Percentiles rank a stretch among this genome's conserved stretches.
These are phyloP conservation scores for Echinosophora koreensis DNA, from an alignment of 306 rosid species.

Conservation along the genomic window DNA sequence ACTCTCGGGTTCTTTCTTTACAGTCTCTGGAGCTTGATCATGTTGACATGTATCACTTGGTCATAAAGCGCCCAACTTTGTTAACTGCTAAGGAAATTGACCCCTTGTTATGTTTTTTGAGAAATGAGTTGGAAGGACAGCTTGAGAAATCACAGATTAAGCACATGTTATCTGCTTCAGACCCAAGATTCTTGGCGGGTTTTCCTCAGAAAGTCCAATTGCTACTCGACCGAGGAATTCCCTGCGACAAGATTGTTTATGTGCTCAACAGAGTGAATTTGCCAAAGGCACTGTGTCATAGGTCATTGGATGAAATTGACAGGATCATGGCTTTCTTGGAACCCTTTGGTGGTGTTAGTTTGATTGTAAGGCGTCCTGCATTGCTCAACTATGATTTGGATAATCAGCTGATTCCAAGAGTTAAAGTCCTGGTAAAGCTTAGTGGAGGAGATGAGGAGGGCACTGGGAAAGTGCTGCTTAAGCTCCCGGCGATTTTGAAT, in stretches of 20 bases:
- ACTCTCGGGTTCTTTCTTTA: constrained; percentile 56
- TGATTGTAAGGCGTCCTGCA: constrained; percentile 66
- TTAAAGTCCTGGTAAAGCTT: constrained; percentile 53
- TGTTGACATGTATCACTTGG: constrained; percentile 49
- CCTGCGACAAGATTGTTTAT: constrained; percentile 55
- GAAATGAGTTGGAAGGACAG: constrained; percentile 58
- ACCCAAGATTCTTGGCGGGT: constrained; percentile 52
- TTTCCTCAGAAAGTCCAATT: constrained; percentile 66
- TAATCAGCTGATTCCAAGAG: constrained; percentile 65
- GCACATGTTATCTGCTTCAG: constrained; percentile 51
- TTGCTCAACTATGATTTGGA: constrained; percentile 71
- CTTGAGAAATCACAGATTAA: constrained; percentile 58
- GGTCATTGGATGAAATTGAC: constrained; percentile 67
- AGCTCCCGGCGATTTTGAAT: constrained; percentile 64
- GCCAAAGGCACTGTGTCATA: constrained; percentile 64
- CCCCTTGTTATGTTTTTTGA: constrained; percentile 57
- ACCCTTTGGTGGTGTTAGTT: constrained; percentile 64
- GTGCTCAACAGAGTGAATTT: constrained; percentile 70
- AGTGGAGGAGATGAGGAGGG: constrained; percentile 68
- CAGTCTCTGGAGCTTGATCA: constrained; percentile 61
- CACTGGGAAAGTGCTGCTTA: constrained; percentile 54
- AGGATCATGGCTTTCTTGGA: constrained; percentile 53
- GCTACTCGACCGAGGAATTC: constrained; percentile 63
- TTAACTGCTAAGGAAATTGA: constrained; percentile 61
- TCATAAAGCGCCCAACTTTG: constrained; percentile 53